Percentiles rank a stretch among this genome's conserved stretches.
These are phyloP conservation scores for Thinopyrum elongatum DNA, from an alignment of 176 grass and related monocot species.

Conservation along the genomic window DNA sequence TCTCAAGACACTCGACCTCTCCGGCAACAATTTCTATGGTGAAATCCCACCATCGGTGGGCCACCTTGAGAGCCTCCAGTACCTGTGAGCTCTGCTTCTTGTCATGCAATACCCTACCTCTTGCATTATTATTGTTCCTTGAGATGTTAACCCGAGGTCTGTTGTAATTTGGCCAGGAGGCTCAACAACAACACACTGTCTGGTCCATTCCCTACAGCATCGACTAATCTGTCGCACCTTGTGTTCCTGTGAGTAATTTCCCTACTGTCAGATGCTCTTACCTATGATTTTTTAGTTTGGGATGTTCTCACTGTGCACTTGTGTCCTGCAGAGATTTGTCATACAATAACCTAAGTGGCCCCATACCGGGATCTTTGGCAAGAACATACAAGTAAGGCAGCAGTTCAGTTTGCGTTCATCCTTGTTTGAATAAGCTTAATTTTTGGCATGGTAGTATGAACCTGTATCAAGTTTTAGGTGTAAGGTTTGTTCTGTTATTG, in stretches of 20 bases:
- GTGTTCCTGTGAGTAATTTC: slow-evolving; percentile 76
- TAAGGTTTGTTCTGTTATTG: slow-evolving; percentile 11
- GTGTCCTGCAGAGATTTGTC: slow-evolving; percentile 73
- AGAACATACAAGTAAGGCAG: slow-evolving; percentile 81
- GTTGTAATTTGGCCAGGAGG: slow-evolving; percentile 53
- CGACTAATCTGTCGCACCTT: slow-evolving; percentile 58
- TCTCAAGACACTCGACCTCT: slow-evolving; percentile 87
- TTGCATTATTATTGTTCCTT: neutral
- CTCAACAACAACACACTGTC: slow-evolving; percentile 90
- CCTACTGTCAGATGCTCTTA: neutral
- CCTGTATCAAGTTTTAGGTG: neutral
- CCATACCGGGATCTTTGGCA: slow-evolving; percentile 60
- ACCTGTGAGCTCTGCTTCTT: slow-evolving; percentile 48
- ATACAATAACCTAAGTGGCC: slow-evolving; percentile 85
- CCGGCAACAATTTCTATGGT: slow-evolving; percentile 65
- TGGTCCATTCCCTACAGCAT: slow-evolving; percentile 71
- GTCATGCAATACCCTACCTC: too few species aligned
- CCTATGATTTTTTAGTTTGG: neutral
- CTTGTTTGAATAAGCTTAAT: neutral
- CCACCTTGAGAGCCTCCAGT: slow-evolving; percentile 76
- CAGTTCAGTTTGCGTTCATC: neutral
- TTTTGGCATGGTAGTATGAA: neutral
- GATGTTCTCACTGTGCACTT: neutral
- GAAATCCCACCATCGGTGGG: slow-evolving; percentile 64
- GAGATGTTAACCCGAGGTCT: slow-evolving; percentile 12